Evolutionary conservation across 1,139 yeast genomes (phyloP).

Genomic region (Kodamaea ohmeri): DNA sequence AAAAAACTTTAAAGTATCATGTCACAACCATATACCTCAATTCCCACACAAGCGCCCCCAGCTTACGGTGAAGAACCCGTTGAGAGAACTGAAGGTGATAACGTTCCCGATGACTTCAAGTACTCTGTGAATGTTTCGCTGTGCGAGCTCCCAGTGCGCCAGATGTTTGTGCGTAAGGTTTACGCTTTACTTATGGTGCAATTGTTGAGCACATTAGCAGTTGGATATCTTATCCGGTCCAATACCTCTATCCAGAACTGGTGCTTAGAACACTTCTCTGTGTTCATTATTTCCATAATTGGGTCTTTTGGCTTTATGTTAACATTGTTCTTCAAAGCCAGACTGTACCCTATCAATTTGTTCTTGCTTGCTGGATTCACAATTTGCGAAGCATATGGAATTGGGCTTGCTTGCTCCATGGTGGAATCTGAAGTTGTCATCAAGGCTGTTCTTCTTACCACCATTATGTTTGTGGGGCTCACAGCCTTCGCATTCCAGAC

Average conservation of each 20-base stretch:
- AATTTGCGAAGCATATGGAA: constrained; percentile 65
- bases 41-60: constrained; percentile 19
- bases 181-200: constrained; percentile 70
- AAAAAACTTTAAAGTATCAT: not conserved
- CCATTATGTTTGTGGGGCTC: constrained; percentile 68
- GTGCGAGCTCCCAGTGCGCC: constrained; percentile 74
- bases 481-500: constrained; percentile 78
- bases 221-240: constrained; percentile 54
- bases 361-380: constrained; percentile 65
- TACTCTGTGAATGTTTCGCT: constrained; percentile 75
- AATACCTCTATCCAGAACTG: constrained; percentile 51
- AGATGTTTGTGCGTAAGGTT: constrained; percentile 74
- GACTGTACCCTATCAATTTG: constrained; percentile 62
- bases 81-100: constrained; percentile 37
- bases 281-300: constrained; percentile 53
- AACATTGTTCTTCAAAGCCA: constrained; percentile 56
- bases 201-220: constrained; percentile 56
- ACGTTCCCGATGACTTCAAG: constrained; percentile 78
- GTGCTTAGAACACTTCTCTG: constrained; percentile 61
- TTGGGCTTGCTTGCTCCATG: constrained; percentile 66
- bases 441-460: constrained; percentile 70
- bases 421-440: constrained; percentile 64
- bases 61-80: constrained; percentile 21
- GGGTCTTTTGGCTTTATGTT: constrained; percentile 64
- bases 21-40: constrained; percentile 3